Base-by-base conservation (phyloP, 352 stramenopile genomes). In the Globisporangium recalcitrans region DNA sequence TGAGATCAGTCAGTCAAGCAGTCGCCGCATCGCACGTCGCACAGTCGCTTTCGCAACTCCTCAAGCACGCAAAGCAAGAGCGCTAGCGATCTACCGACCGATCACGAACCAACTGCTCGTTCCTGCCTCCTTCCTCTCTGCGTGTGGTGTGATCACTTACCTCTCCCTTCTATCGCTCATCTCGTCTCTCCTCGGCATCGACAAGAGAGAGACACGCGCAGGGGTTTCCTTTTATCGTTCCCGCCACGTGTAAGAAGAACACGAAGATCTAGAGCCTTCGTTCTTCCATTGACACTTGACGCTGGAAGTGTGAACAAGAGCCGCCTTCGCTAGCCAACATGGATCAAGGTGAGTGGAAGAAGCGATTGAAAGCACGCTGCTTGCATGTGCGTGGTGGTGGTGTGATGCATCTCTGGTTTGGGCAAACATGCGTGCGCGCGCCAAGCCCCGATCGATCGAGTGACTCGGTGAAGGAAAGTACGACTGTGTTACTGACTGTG, bases 341-440 rank as follows among this genome's bases (percentile, higher is more conserved):
- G 67, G 67, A 73, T 13, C 62, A 70, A 31, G 62, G 66, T 72
- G 36, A 40, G 66, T 59, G 9, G n/a, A 29, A 22, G 11, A 19
- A 11, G 14, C 32, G 32, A 38, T 38, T 38, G 32, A 19, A 5
- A 22, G 19, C 31, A 27, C 6, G 19, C 14, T 0, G 14, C 19
- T 32, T 14, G 52, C 47, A 47, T 49, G 53, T 10, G 21, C 9
- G 10, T 47, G 6, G 44, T 26, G 44, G 34, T 42, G 34, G 14
- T 42, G 34, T n/a, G n/a, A 42, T 42, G 19, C 34, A 42, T 42
- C 13, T 42, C 34, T 42, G 13, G 34, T 42, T 42, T 42, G 13
- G 21, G 24, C 44, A 21, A 51, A 24, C 22, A 34, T 32, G 47
- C 24, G 13, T 27, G 24, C 6, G 47, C 11, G 27, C 10, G 46